phyloP scores from a whole-genome alignment of 495 filamentous ascomycete species.

The Penicillium fimorum region DNA sequence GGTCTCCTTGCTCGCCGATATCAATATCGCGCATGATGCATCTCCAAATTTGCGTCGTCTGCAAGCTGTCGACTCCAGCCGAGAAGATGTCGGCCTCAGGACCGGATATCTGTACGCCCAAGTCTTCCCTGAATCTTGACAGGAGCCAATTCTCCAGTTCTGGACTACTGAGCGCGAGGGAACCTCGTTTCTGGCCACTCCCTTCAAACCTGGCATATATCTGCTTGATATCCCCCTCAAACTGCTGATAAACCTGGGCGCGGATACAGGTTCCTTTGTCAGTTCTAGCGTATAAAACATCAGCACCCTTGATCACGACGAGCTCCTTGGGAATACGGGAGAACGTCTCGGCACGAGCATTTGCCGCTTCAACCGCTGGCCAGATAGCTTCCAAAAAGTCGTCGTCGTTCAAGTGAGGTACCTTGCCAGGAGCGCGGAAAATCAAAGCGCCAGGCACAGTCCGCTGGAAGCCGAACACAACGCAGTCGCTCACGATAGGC shows the following conservation, averaged over 20 bases:
- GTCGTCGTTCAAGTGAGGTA: slow-evolving; percentile 37
- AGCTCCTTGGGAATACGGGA: slow-evolving; percentile 54
- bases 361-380: slow-evolving; percentile 49
- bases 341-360: slow-evolving; percentile 50
- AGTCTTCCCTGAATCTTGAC: slow-evolving; percentile 24
- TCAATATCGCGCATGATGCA: slow-evolving; percentile 35
- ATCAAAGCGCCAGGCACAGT: slow-evolving; percentile 45
- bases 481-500: slow-evolving; percentile 34
- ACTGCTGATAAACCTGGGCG: slow-evolving; percentile 51
- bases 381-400: slow-evolving; percentile 52
- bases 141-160: slow-evolving; percentile 31
- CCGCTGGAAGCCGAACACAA: slow-evolving; percentile 42
- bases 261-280: slow-evolving; percentile 60
- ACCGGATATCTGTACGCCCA: slow-evolving; percentile 20
- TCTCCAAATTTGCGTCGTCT: slow-evolving; percentile 49
- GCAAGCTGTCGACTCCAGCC: slow-evolving; percentile 55
- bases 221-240: slow-evolving; percentile 47
- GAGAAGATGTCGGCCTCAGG: slow-evolving; percentile 52
- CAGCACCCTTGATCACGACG: slow-evolving; percentile 45
- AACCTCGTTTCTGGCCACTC: slow-evolving; percentile 21
- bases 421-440: slow-evolving; percentile 42
- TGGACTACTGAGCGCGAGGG: slow-evolving; percentile 15
- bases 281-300: slow-evolving; percentile 47
- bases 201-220: slow-evolving; percentile 40
- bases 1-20: slow-evolving; percentile 25